Percentiles rank a stretch among this genome's conserved stretches.
These are phyloP conservation scores for Spizellomyces sp. DNA, from an alignment of 192 early-diverging fungal species.

Conservation along the genomic window DNA sequence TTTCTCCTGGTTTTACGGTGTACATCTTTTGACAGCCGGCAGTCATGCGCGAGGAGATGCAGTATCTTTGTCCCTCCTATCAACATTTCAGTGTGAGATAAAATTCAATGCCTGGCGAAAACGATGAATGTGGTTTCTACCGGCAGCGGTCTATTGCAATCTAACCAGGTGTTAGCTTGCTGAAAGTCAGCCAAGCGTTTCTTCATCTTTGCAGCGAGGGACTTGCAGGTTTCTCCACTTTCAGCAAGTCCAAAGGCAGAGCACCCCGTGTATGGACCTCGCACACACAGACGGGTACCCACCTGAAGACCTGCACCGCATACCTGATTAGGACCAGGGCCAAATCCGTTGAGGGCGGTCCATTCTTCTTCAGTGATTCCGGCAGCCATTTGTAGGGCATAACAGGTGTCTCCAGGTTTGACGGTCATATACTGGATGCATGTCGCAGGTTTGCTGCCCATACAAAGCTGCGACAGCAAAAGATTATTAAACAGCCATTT, in stretches of 20 bases:
- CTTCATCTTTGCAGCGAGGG: background rate
- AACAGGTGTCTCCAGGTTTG: background rate
- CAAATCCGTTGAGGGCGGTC: conserved; percentile 1
- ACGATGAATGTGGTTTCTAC: background rate
- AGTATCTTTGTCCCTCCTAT: background rate
- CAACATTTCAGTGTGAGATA: too few species aligned
- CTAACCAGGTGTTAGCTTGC: background rate
- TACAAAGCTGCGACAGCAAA: background rate
- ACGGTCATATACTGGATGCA: background rate
- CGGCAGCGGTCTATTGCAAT: background rate
- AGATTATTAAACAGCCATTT: too few species aligned
- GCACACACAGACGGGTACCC: background rate
- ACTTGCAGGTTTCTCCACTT: background rate
- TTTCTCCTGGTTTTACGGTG: background rate
- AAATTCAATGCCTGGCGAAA: too few species aligned
- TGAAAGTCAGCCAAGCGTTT: background rate
- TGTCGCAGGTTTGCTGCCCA: background rate
- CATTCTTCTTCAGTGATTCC: conserved; percentile 3
- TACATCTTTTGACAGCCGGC: background rate
- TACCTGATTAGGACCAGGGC: background rate
- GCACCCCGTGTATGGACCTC: conserved; percentile 2
- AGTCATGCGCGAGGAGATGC: background rate
- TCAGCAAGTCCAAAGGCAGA: background rate
- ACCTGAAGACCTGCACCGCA: background rate
- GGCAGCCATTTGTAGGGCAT: background rate